Evolutionary conservation across 345 rosid species (phyloP), one percentile per base, ranked within the genome.

Genomic region (Pistacia integerrima): DNA sequence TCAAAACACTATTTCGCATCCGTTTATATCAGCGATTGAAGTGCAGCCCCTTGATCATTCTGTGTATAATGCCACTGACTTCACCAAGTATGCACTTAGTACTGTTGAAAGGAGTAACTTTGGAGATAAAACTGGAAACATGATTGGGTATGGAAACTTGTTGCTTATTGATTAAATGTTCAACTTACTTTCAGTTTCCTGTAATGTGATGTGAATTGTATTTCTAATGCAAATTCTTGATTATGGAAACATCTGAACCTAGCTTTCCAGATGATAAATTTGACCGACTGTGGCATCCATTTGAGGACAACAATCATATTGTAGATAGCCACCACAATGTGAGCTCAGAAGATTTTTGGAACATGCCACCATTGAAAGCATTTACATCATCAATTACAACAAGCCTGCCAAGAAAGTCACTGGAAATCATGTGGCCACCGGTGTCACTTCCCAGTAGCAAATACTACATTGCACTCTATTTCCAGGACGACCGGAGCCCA

Each of bases 21-120:
- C 98, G 17, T 95, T 95, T 58, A 90, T 95, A 49, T 89, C 96
- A 1, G 89, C 94, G 60, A 78, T 95, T 60, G 99, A 93, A 69
- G 76, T 93, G 22, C 81, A 78, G 51, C 74, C 81, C 76, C 90
- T 93, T 60, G 96, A 93, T 17, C 90, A 84, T 72, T 49, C 89
- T 4, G 69, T 87, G 81, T 95, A 95, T 79, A 95, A 92, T 77
- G 80, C 88, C 12, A 90, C 96, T 0, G 87, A 90, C 76, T 87
- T 89, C 11, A 70, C 72, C 17, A 77, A 66, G 9, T 84, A 81
- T 56, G 92, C 90, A 2, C 96, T 95, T 36, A 81, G 74, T 70
- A 86, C 88, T 3, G 82, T 95, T 10, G 88, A 92, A 4, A 85
- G 97, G 77, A 77, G 69, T 76, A 74, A 64, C 68, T 95, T 95